These are phyloP conservation scores for Martiniozyma abietophila DNA, from an alignment of 805 yeast species.

Conservation along the genomic window DNA sequence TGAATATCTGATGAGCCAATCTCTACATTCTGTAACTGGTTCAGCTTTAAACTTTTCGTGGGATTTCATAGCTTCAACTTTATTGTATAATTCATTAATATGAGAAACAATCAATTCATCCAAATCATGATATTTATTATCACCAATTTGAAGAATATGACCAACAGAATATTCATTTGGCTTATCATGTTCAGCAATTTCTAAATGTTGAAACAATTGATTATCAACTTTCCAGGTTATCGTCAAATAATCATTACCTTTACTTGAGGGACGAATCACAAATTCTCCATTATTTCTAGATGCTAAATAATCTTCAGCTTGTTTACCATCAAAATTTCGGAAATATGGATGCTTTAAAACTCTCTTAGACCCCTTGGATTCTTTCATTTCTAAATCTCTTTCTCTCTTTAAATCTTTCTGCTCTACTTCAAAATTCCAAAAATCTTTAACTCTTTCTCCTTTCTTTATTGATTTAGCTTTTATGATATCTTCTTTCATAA, in stretches of 20 bases:
- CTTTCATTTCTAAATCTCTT: slow-evolving; percentile 49
- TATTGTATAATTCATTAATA: slow-evolving; percentile 71
- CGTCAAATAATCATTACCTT: slow-evolving; percentile 80
- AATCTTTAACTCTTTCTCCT: slow-evolving; percentile 40
- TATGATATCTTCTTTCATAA: slow-evolving; percentile 56
- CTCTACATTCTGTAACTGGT: slow-evolving; percentile 66
- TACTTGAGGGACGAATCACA: slow-evolving; percentile 90
- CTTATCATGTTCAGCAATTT: slow-evolving; percentile 66
- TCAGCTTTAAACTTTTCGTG: slow-evolving; percentile 87
- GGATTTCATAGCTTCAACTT: slow-evolving; percentile 73
- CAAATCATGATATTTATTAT: slow-evolving; percentile 65
- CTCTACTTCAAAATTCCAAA: slow-evolving; percentile 80
- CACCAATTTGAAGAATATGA: slow-evolving; percentile 52
- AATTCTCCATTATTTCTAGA: slow-evolving; percentile 84
- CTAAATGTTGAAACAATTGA: slow-evolving; percentile 83
- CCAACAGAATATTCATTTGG: slow-evolving; percentile 58
- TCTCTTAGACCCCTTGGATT: slow-evolving; percentile 60
- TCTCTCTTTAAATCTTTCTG: slow-evolving; percentile 52
- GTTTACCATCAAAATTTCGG: slow-evolving; percentile 69
- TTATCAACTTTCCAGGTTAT: slow-evolving; percentile 96
- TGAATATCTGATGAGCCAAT: slow-evolving; percentile 82
- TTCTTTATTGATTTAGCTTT: slow-evolving; percentile 39
- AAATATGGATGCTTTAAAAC: slow-evolving; percentile 88
- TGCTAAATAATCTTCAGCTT: slow-evolving; percentile 90
- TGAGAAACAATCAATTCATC: slow-evolving; percentile 90